These are phyloP conservation scores for Magnaporthales sp. DNA, from an alignment of 2,329 filamentous ascomycete species.

Conservation along the genomic window DNA sequence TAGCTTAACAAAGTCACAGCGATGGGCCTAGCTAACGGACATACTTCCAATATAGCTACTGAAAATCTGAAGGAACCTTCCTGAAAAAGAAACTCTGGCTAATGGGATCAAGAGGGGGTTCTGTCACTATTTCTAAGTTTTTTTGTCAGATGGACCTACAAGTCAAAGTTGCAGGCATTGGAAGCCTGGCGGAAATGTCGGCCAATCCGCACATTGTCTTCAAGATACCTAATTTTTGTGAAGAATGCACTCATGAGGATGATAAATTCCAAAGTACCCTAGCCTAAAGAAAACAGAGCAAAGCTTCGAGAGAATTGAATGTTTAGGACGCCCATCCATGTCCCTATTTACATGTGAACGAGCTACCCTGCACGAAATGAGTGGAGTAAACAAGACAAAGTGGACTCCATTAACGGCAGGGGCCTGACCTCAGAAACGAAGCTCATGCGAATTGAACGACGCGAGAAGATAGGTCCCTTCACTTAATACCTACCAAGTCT, in stretches of 20 bases:
- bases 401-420: background rate
- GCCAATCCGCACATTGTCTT: too few relatives aligned
- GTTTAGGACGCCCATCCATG: too few relatives aligned
- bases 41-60: constrained; percentile 57
- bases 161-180: too few relatives aligned
- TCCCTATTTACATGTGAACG: too few relatives aligned
- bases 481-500: background rate
- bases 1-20: background rate
- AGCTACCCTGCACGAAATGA: background rate
- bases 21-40: background rate
- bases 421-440: background rate
- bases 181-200: too few relatives aligned
- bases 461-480: too few relatives aligned
- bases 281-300: too few relatives aligned
- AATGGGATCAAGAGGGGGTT: background rate
- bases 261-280: too few relatives aligned
- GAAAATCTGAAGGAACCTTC: constrained; percentile 74
- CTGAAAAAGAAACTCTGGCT: constrained; percentile 24
- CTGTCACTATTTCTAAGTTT: background rate
- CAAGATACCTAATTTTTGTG: too few relatives aligned
- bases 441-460: background rate
- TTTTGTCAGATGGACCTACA: too few relatives aligned
- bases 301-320: too few relatives aligned
- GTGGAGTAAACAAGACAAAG: background rate
- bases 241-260: too few relatives aligned